Evolutionary conservation across 768 basidiomycete genomes (phyloP).

Genomic region (Lyophyllum semitale): DNA sequence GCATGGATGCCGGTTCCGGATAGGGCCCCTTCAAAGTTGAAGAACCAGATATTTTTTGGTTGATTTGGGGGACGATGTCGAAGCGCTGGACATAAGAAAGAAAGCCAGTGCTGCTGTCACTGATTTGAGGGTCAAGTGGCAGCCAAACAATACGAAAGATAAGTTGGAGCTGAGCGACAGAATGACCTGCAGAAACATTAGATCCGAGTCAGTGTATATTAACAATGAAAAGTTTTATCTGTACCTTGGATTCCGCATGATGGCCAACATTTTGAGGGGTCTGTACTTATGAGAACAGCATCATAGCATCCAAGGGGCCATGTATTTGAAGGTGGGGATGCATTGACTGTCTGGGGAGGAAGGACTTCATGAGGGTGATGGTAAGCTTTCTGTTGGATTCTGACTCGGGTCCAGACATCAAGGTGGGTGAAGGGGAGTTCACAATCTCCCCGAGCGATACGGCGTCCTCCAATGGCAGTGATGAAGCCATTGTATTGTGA

Average conservation of each 20-base stretch:
- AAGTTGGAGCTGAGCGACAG: conserved; percentile 9
- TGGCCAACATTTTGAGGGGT: conserved; percentile 8
- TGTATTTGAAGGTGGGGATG: background rate
- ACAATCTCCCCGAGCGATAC: background rate
- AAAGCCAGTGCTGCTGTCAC: background rate
- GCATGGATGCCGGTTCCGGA: conserved; percentile 3
- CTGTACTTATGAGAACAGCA: conserved; percentile 10
- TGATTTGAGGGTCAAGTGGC: background rate
- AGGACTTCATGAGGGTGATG: conserved; percentile 1
- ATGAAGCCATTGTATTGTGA: background rate
- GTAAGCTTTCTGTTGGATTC: conserved; percentile 6
- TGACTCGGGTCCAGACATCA: conserved; percentile 12
- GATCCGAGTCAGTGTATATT: background rate
- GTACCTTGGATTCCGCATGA: conserved; percentile 10
- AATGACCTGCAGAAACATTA: conserved; percentile 10
- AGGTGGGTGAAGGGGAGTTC: conserved; percentile 1
- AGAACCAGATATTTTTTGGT: background rate
- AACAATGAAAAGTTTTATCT: background rate
- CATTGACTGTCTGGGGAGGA: conserved; percentile 9
- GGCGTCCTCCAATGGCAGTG: background rate
- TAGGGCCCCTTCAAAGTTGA: background rate
- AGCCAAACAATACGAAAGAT: conserved; percentile 11
- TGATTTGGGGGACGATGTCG: conserved; percentile 11
- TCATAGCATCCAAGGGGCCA: conserved; percentile 8
- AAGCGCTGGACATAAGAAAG: conserved; percentile 19